phyloP scores from a whole-genome alignment of 108 stramenopile genomes.

The Seminavis robusta region DNA sequence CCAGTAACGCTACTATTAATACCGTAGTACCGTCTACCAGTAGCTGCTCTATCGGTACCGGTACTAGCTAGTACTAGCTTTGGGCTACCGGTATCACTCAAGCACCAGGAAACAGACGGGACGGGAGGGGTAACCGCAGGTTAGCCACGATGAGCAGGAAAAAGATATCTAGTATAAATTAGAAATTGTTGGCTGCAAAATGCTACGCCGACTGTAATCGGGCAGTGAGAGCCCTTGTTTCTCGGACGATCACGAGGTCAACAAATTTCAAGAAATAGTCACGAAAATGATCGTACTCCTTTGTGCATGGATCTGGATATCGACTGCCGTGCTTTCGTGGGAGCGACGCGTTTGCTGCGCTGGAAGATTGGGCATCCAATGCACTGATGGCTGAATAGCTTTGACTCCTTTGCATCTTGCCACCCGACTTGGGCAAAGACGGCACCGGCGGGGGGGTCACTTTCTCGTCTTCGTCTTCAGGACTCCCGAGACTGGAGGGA shows the following conservation, averaged over 20 bases:
- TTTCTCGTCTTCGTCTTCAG: not conserved
- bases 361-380: slow-evolving; percentile 2
- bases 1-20: too few relatives aligned
- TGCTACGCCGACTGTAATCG: slow-evolving; percentile 1
- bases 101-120: too few relatives aligned
- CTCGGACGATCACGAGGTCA: slow-evolving; percentile 69
- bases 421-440: not conserved
- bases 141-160: too few relatives aligned
- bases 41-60: too few relatives aligned
- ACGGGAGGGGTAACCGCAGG: too few relatives aligned
- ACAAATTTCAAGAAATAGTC: slow-evolving; percentile 76
- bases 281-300: slow-evolving; percentile 54
- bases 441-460: not conserved
- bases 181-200: too few relatives aligned
- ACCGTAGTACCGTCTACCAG: too few relatives aligned
- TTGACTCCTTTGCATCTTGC: slow-evolving; percentile 26
- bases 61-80: too few relatives aligned
- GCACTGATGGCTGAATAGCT: slow-evolving; percentile 50
- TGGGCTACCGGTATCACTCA: too few relatives aligned
- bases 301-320: slow-evolving; percentile 10
- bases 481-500: not conserved
- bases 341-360: too few relatives aligned
- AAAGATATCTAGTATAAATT: too few relatives aligned
- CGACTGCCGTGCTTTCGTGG: not conserved
- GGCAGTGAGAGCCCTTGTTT: slow-evolving; percentile 55